Evolutionary conservation across 305 asterid species (phyloP), one percentile per base, ranked within the genome.

Genomic region (Coffea humblotiana): DNA sequence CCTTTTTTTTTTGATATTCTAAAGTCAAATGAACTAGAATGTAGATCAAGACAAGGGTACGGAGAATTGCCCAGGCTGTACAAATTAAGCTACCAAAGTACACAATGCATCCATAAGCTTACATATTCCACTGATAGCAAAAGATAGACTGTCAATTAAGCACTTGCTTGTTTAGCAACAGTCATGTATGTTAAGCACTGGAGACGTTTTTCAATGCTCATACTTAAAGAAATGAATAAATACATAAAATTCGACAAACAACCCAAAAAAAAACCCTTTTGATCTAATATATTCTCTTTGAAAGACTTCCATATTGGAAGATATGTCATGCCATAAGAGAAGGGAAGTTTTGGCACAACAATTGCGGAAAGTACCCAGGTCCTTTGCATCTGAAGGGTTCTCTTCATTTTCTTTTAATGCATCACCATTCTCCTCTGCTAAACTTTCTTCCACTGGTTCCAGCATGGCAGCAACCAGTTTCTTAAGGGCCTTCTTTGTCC

Each of bases 401-500:
- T 90, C 97, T 74, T 88, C 98, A 79, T 92, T 89, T 85, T 87
- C 97, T 84, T 82, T 87, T 54, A 80, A 64, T 64, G 77, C 84
- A 35, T 83, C 87, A 51, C 80, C 92, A 71, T 77, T 88, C 76
- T 87, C 97, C 79, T 86, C 89, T 0, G 79, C 86, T 80, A 80
- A 58, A 71, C 86, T 80, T 52, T 91, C 98, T 35, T 93, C 95
- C 13, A 85, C 80, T 35, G 97, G 99, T 88, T 96, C 99, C 72
- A 96, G 88, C 96, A 94, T 94, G 14, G 98, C 98, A 71, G 94
- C 97, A 84, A 96, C 89, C 79, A 98, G 90, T 84, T 96, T 96
- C 88, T 90, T 92, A 23, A 95, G 98, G 63, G 92, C 96, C 87
- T 94, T 96, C 74, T 90, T 96, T 10, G 93, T 78, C 74, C 98